Evolutionary conservation across 148 eudicot genomes (phyloP).

Genomic region (Vaccinium myrtillus): DNA sequence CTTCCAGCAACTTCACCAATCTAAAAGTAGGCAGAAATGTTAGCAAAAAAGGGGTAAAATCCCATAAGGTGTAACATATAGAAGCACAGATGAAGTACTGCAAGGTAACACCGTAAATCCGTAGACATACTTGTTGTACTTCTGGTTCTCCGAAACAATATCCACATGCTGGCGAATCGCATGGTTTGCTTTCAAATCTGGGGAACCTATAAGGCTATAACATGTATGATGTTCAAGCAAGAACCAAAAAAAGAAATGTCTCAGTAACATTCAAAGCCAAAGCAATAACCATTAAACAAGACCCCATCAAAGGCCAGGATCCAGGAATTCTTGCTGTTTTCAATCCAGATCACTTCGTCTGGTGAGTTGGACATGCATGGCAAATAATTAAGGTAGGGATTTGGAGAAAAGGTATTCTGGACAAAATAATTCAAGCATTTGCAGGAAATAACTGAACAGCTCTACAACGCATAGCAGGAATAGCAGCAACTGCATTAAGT

Average conservation of each 20-base stretch:
- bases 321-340: neutral
- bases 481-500: neutral
- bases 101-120: neutral
- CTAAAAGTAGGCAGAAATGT: slow-evolving; percentile 33
- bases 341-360: neutral
- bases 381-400: neutral
- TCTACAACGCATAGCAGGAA: neutral
- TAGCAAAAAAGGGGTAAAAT: neutral
- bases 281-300: slow-evolving; percentile 13
- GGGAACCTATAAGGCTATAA: slow-evolving; percentile 83
- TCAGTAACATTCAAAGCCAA: slow-evolving; percentile 8
- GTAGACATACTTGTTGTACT: slow-evolving; percentile 72
- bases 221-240: slow-evolving; percentile 40
- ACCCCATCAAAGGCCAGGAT: slow-evolving; percentile 20
- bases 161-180: slow-evolving; percentile 95
- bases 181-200: slow-evolving; percentile 92
- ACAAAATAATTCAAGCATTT: neutral
- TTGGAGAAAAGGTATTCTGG: neutral
- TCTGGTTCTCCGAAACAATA: slow-evolving; percentile 80
- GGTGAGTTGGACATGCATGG: neutral
- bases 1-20: slow-evolving; percentile 90
- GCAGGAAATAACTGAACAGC: neutral
- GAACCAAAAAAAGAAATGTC: slow-evolving; percentile 9
- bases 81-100: neutral
- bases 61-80: no score